Evolutionary conservation across 441 rosid genomes (phyloP).

Genomic region (Euphorbia celastroides): DNA sequence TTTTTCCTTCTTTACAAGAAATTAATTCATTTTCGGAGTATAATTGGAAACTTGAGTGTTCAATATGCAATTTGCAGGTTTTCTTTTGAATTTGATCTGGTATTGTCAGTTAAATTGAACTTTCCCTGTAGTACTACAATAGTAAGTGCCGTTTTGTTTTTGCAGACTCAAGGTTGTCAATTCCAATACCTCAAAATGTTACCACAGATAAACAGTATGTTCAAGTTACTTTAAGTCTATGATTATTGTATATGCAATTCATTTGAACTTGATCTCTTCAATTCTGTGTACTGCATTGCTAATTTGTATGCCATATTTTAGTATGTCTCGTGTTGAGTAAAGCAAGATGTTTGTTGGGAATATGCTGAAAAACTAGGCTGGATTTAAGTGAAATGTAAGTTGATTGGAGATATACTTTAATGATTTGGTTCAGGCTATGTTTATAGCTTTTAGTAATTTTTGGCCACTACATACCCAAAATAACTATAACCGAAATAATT

Average conservation of each 20-base stretch:
- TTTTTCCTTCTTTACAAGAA: too few species aligned
- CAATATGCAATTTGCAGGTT: neutral
- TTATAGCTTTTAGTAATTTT: too few species aligned
- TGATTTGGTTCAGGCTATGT: too few species aligned
- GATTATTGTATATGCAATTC: neutral
- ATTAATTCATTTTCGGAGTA: too few species aligned
- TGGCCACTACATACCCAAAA: too few species aligned
- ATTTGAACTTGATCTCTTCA: neutral
- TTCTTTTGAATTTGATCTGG: neutral
- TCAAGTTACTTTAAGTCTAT: neutral
- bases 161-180: slow-evolving; percentile 11
- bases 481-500: too few species aligned
- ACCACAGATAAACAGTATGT: slow-evolving; percentile 30
- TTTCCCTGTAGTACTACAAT: neutral
- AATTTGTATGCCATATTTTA: neutral
- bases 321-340: neutral
- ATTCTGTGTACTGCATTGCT: neutral
- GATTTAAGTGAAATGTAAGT: slow-evolving; percentile 75
- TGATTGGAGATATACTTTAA: too few species aligned
- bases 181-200: neutral
- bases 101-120: neutral
- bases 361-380: slow-evolving; percentile 87
- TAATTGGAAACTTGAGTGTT: neutral
- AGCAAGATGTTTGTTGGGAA: slow-evolving; percentile 73
- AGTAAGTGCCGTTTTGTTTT: neutral